These are phyloP conservation scores for Geosmithia putterillii DNA, from an alignment of 2,329 filamentous ascomycete species.

Conservation along the genomic window DNA sequence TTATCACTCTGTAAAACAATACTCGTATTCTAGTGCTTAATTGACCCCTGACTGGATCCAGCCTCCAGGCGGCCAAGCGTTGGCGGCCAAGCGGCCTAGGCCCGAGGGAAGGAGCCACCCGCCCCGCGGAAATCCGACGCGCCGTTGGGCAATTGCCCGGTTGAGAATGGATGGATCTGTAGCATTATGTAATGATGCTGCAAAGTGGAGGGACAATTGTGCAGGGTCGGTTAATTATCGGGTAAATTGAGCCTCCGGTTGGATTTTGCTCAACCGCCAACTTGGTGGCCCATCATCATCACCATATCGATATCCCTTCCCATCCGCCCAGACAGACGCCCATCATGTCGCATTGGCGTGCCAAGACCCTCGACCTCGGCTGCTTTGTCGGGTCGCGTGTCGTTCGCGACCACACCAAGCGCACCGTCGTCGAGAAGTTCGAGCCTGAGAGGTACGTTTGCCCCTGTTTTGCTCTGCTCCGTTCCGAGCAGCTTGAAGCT, in stretches of 20 bases:
- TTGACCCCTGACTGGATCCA: neutral
- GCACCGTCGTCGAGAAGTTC: slow-evolving; percentile 76
- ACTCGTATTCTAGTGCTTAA: neutral
- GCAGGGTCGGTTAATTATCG: neutral
- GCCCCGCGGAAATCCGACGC: neutral
- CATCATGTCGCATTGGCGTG: slow-evolving; percentile 73
- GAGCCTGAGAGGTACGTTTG: slow-evolving; percentile 73
- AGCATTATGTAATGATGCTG: no score
- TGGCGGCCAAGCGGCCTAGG: no score
- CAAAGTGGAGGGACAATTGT: neutral
- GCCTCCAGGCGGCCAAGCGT: no score
- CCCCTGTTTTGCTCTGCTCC: neutral
- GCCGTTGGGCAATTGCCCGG: neutral
- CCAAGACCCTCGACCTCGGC: slow-evolving; percentile 81
- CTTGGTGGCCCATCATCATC: neutral
- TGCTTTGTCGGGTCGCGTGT: slow-evolving; percentile 78
- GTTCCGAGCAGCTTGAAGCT: neutral
- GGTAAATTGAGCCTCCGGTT: neutral
- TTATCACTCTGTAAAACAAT: neutral
- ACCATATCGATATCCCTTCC: neutral
- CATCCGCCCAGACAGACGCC: slow-evolving; percentile 5
- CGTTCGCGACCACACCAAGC: slow-evolving; percentile 93
- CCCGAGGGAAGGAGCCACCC: neutral
- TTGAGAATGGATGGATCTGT: no score
- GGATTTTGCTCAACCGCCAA: neutral